Evolutionary conservation across 139 green algal genomes (phyloP).

Genomic region (Asterochloris sp.): DNA sequence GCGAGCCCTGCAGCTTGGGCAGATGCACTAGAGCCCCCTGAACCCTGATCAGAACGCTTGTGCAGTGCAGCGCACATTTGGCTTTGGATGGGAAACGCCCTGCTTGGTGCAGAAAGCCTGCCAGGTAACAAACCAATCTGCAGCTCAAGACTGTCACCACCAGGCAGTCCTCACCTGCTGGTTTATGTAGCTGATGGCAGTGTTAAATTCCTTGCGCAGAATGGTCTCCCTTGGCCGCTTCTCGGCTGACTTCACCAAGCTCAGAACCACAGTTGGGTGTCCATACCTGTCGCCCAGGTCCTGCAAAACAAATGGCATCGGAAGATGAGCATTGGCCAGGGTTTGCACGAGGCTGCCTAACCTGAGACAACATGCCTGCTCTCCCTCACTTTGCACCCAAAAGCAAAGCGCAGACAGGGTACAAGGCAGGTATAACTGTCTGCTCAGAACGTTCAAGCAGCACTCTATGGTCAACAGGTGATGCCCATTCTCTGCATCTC

Average conservation of each 20-base stretch:
- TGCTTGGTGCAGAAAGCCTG: too few relatives aligned
- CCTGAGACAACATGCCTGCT: neutral
- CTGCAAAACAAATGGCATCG: slow-evolving; percentile 28
- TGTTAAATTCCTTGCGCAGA: slow-evolving; percentile 74
- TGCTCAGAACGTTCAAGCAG: neutral
- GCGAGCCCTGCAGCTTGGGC: too few relatives aligned
- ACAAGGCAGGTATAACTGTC: neutral
- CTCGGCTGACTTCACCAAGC: slow-evolving; percentile 83
- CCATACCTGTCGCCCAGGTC: slow-evolving; percentile 79
- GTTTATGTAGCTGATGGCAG: slow-evolving; percentile 80
- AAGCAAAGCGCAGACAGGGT: too few relatives aligned
- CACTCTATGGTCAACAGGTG: neutral
- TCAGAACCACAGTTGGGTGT: slow-evolving; percentile 77
- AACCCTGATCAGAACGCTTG: too few relatives aligned
- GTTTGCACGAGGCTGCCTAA: neutral
- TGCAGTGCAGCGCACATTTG: too few relatives aligned
- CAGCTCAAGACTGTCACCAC: too few relatives aligned
- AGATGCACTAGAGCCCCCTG: too few relatives aligned
- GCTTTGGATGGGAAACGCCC: too few relatives aligned
- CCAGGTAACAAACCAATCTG: too few relatives aligned
- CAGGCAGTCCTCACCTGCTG: slow-evolving; percentile 16
- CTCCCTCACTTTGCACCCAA: neutral
- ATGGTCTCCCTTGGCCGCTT: slow-evolving; percentile 77
- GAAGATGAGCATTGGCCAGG: neutral
- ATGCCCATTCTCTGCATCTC: neutral